A percentile compares a stretch with the other conserved stretches of the same genome.
Evolutionary conservation across 371 early-diverging fungal species (phyloP).

Genomic region (Actinomortierella wolfii): DNA sequence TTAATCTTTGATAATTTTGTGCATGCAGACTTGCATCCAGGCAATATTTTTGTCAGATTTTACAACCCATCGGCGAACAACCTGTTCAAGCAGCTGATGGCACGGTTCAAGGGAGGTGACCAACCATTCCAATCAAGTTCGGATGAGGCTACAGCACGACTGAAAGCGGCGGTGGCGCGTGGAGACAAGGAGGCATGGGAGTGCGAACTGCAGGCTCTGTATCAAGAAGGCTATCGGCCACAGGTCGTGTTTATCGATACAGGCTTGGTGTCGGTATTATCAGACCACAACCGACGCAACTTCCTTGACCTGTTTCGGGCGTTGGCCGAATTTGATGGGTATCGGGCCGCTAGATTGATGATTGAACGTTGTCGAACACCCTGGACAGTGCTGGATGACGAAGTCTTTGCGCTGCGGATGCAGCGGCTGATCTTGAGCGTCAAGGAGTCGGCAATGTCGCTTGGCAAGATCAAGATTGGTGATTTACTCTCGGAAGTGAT

Average conservation of each 20-base stretch:
- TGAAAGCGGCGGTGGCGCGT: slow-evolving; percentile 17
- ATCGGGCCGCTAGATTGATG: slow-evolving; percentile 83
- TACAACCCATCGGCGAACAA: slow-evolving; percentile 67
- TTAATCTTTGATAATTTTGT: slow-evolving; percentile 90
- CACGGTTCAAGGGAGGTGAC: slow-evolving; percentile 23
- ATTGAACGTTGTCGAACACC: slow-evolving; percentile 85
- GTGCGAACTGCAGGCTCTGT: slow-evolving; percentile 56
- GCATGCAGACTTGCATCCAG: slow-evolving; percentile 94
- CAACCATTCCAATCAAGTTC: slow-evolving; percentile 14
- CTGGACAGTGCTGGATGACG: slow-evolving; percentile 70
- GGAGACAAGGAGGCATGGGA: slow-evolving; percentile 50
- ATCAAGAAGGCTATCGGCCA: slow-evolving; percentile 73
- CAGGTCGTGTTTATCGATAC: slow-evolving; percentile 89
- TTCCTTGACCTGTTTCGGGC: slow-evolving; percentile 91
- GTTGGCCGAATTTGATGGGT: slow-evolving; percentile 85
- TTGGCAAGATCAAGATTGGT: slow-evolving; percentile 79
- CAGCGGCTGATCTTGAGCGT: slow-evolving; percentile 72
- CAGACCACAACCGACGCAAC: slow-evolving; percentile 74
- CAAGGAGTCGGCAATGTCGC: slow-evolving; percentile 72
- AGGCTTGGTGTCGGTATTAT: slow-evolving; percentile 84
- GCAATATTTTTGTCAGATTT: slow-evolving; percentile 92
- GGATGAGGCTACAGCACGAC: slow-evolving; percentile 28
- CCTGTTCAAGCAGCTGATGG: slow-evolving; percentile 55
- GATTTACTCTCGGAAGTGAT: slow-evolving; percentile 81
- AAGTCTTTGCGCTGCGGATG: slow-evolving; percentile 81